Evolutionary conservation across 805 yeast species (phyloP), one percentile per base, ranked within the genome.

Genomic region (Teunomyces pallodes): DNA sequence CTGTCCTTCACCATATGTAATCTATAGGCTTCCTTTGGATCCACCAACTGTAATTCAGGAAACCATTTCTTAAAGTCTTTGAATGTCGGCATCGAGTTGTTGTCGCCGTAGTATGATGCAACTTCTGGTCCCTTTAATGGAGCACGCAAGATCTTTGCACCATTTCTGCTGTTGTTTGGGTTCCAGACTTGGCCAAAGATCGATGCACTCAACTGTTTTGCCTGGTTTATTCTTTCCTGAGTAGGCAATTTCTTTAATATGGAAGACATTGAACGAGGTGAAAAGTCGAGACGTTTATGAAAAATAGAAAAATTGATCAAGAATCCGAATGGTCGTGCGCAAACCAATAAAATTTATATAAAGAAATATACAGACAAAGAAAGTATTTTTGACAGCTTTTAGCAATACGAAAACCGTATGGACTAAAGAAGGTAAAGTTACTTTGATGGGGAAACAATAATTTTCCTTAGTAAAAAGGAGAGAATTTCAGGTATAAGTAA

Each of bases 91-190:
- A 85, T 77, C 49, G 84, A 81, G 31, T 83, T 79, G 55, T 87
- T 83, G 44, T 50, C 64, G 24, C 95, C 95, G 57, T 89, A 89
- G 65, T 87, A 89, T 44, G 75, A 69, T 20, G 82, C 80, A 31
- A 87, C 64, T n/a, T 82, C 70, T 16, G 87, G 87, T 17, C 96
- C 96, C 61, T 77, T 81, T 53, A 89, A 74, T 42, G 87, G 84
- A 45, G 80, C 77, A 28, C 84, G 73, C 53, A 89, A 73, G 35
- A 86, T 76, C 64, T 86, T 85, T 42, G 87, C 70, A 38, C 96
- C 96, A 12, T 87, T 86, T 65, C 95, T 81, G 40, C 66, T 66
- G 36, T 74, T 70, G 7, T 72, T 66, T 26, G 95, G 94, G 61
- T 87, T 87, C 69, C 79, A 87, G 24, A 81, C 77, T 33, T 83